phyloP scores from a whole-genome alignment of 257 asterid genomes.

The Anisodus tanguticus region DNA sequence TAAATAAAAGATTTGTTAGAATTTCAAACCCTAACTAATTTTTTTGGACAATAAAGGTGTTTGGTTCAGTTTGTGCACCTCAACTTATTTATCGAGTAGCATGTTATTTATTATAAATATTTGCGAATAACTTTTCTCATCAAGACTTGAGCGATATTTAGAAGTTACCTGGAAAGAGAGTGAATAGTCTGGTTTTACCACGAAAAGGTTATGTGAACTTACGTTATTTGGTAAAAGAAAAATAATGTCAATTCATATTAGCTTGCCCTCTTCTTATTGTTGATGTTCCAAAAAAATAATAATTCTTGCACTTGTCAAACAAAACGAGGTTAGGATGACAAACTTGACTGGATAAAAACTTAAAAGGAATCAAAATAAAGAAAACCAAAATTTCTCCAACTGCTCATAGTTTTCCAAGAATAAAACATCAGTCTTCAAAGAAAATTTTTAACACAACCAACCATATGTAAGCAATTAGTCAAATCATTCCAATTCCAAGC shows the following conservation, averaged over 20 bases:
- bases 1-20: not conserved
- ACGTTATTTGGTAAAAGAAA: no score
- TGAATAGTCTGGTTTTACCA: no score
- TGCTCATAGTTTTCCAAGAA: not conserved
- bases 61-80: not conserved
- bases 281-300: not conserved
- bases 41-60: not conserved
- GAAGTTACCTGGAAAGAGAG: no score
- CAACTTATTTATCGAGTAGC: not conserved
- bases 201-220: no score
- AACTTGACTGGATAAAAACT: not conserved
- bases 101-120: no score
- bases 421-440: not conserved
- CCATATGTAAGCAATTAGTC: not conserved
- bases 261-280: not conserved
- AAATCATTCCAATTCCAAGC: slow-evolving; percentile 1
- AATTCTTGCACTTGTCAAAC: slow-evolving; percentile 10
- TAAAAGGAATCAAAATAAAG: not conserved
- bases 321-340: not conserved
- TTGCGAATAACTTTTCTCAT: no score
- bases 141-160: no score
- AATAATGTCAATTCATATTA: no score
- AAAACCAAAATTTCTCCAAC: not conserved
- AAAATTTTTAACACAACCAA: not conserved
- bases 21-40: not conserved